phyloP scores from a whole-genome alignment of 805 yeast genomes.

The Metschnikowia shivogae region DNA sequence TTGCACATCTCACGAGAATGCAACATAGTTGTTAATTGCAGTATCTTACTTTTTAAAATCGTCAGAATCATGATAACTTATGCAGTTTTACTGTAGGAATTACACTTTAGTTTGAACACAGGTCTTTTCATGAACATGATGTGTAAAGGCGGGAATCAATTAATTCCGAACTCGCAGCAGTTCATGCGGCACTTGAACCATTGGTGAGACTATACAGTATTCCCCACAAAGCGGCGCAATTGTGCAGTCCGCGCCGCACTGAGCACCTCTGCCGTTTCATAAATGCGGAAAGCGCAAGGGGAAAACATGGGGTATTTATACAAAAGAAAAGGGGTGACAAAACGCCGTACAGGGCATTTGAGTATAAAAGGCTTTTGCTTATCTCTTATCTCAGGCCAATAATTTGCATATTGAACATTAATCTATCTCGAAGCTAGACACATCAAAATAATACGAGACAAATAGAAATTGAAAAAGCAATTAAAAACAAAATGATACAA shows the following conservation, averaged over 20 bases:
- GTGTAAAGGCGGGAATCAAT: neutral
- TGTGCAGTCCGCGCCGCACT: neutral
- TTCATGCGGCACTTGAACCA: constrained; percentile 3
- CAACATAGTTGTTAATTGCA: too few relatives aligned
- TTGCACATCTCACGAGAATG: too few relatives aligned
- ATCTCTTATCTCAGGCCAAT: constrained; percentile 9
- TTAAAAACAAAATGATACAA: constrained; percentile 26
- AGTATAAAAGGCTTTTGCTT: constrained; percentile 1
- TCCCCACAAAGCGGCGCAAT: constrained; percentile 5
- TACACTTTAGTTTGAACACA: too few relatives aligned
- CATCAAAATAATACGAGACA: too few relatives aligned
- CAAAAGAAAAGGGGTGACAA: neutral
- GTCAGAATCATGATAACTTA: too few relatives aligned
- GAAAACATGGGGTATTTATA: constrained; percentile 4
- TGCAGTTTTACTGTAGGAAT: too few relatives aligned
- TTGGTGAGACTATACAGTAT: neutral
- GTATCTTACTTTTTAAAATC: too few relatives aligned
- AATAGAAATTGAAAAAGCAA: neutral
- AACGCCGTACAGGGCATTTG: constrained; percentile 6
- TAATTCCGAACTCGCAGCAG: constrained; percentile 1
- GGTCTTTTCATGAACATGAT: neutral
- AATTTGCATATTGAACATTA: neutral
- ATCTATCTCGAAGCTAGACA: too few relatives aligned
- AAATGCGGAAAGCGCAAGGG: neutral
- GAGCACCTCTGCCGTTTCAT: neutral